Evolutionary conservation across 2,329 filamentous ascomycete species (phyloP).

Genomic region (Claviceps monticola): DNA sequence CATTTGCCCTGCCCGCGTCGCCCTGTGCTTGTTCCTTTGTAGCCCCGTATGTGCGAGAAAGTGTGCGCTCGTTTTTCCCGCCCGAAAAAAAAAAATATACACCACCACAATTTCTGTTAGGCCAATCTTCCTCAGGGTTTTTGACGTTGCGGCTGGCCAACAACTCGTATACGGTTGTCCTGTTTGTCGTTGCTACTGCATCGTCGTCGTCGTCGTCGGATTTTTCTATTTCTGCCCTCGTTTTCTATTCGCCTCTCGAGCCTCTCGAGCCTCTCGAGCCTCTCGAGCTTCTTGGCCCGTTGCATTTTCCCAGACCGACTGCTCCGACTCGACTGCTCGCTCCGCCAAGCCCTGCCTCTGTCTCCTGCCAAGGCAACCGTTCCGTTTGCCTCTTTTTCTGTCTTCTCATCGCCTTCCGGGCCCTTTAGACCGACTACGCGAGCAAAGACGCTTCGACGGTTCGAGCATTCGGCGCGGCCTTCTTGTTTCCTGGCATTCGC

Average conservation of each 20-base stretch:
- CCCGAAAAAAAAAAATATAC: constrained; percentile 1
- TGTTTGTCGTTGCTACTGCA: neutral
- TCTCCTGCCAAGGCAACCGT: neutral
- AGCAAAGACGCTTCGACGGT: constrained; percentile 2
- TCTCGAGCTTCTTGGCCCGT: neutral
- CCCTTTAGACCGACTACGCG: neutral
- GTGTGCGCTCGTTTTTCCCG: neutral
- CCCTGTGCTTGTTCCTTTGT: neutral
- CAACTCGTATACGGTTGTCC: neutral
- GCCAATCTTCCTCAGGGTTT: constrained; percentile 1
- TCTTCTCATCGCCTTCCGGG: neutral
- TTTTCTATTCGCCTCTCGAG: neutral
- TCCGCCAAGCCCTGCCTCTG: neutral
- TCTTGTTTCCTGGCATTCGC: neutral
- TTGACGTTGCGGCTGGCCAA: constrained; percentile 3
- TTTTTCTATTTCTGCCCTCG: neutral
- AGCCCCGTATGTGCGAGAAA: neutral
- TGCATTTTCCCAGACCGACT: neutral
- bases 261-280: neutral
- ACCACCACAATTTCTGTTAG: neutral
- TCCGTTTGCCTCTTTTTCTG: neutral
- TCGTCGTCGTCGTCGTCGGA: neutral
- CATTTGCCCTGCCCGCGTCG: constrained; percentile 1
- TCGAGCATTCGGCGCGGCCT: constrained; percentile 1
- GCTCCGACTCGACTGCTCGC: neutral